phyloP scores from a whole-genome alignment of 1,139 yeast genomes.

The Debaryomyces nepalensis region DNA sequence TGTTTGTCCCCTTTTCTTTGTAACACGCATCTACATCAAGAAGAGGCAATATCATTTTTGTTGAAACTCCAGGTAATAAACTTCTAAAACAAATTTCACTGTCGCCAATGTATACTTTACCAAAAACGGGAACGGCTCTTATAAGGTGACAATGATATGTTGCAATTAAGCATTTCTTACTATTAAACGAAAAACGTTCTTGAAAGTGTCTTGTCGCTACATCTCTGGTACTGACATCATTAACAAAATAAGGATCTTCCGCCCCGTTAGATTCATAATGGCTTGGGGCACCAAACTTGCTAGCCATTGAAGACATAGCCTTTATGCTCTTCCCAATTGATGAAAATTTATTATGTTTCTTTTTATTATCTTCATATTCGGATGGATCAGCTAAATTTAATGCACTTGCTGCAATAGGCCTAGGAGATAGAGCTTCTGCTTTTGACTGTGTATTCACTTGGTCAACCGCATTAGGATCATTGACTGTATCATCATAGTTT shows the following conservation, averaged over 20 bases:
- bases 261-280: slow-evolving; percentile 56
- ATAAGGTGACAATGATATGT: slow-evolving; percentile 75
- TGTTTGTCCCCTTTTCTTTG: slow-evolving; percentile 57
- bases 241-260: slow-evolving; percentile 54
- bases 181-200: slow-evolving; percentile 65
- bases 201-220: slow-evolving; percentile 60
- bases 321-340: slow-evolving; percentile 35
- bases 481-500: slow-evolving; percentile 1
- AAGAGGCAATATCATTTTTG: slow-evolving; percentile 85
- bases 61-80: slow-evolving; percentile 74
- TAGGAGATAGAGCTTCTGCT: slow-evolving; percentile 1
- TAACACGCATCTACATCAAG: slow-evolving; percentile 69
- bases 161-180: slow-evolving; percentile 58
- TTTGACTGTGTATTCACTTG: slow-evolving; percentile 9
- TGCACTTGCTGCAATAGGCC: slow-evolving; percentile 24
- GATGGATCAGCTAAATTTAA: slow-evolving; percentile 36
- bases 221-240: slow-evolving; percentile 44
- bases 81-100: slow-evolving; percentile 77
- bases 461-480: slow-evolving; percentile 1
- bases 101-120: slow-evolving; percentile 75
- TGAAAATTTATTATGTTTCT: slow-evolving; percentile 21
- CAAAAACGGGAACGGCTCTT: slow-evolving; percentile 77
- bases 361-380: slow-evolving; percentile 20
- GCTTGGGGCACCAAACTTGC: slow-evolving; percentile 63
- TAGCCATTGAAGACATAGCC: slow-evolving; percentile 44